Evolutionary conservation across 257 asterid species (phyloP).

Genomic region (Cordia subcordata): DNA sequence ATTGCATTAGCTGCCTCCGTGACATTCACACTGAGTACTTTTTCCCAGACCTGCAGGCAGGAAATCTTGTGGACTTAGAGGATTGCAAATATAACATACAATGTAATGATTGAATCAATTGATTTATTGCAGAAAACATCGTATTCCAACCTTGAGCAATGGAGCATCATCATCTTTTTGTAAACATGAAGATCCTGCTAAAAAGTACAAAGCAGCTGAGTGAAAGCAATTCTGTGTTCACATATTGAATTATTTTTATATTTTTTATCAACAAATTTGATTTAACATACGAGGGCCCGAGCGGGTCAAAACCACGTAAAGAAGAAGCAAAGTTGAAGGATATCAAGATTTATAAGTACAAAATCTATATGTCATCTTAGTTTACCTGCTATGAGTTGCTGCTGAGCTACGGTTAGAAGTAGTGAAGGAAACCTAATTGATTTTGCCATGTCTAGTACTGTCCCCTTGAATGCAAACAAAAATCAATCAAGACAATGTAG

Average conservation of each 20-base stretch:
- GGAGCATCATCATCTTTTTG: slow-evolving; percentile 34
- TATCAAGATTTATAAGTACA: not conserved
- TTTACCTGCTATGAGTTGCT: slow-evolving; percentile 91
- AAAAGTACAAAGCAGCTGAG: slow-evolving; percentile 9
- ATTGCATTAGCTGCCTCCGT: slow-evolving; percentile 57
- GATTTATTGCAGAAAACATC: slow-evolving; percentile 12
- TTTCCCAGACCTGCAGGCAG: slow-evolving; percentile 73
- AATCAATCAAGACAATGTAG: slow-evolving; percentile 7
- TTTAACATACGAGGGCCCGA: not conserved
- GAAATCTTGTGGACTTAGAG: slow-evolving; percentile 15
- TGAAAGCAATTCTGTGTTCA: not conserved
- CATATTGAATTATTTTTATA: not conserved
- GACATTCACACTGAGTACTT: slow-evolving; percentile 65
- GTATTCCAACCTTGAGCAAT: slow-evolving; percentile 48
- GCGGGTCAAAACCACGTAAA: not conserved
- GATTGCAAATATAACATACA: slow-evolving; percentile 1
- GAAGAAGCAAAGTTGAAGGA: not conserved
- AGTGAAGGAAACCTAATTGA: slow-evolving; percentile 68
- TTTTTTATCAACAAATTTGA: not conserved
- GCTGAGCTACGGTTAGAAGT: slow-evolving; percentile 78
- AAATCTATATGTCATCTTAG: no score
- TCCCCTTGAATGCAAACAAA: slow-evolving; percentile 45
- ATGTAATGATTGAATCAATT: slow-evolving; percentile 9
- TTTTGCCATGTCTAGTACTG: slow-evolving; percentile 68
- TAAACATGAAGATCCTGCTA: slow-evolving; percentile 58